Base-by-base conservation (phyloP, 345 rosid species). In the Citrus inodora region DNA sequence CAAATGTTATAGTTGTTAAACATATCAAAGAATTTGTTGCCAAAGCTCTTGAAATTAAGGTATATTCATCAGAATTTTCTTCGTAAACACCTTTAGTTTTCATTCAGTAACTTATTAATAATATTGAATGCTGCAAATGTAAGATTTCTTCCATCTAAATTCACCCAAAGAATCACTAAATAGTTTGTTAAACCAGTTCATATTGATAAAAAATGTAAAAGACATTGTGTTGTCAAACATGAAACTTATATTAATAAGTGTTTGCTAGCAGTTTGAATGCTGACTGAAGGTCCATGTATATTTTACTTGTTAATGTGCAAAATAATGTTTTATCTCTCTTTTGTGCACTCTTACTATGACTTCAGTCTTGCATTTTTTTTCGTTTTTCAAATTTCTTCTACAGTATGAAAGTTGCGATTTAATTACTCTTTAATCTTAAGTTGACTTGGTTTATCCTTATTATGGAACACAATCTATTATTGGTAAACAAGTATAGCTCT, bases 391-490 rank as follows among this genome's bases (percentile, higher is more conserved):
- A 46, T 46, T 58, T 38, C 68, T 60, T 40, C 27, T 17, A 60
- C 33, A 6, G 38, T 74, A 30, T 17, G 9, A 5, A 28, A 32
- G 3, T 56, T 55, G 16, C 6, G 46, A 55, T 30, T 71, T 71
- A 32, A 5, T 55, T 8, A 19, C 60, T 58, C 25, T 25, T 56
- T 9, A 33, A n/a, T 76, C 65, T 22, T 65, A 76, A 65, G 25
- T 74, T 76, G 63, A 64, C 71, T 27, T 27, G n/a, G 71, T 64
- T 76, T 65, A 64, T 65, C 48, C 11, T 21, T 32, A 33, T 76
- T 59, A 61, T 66, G 60, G 68, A 46, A 32, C 5, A 14, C 37
- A 30, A 76, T 3, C 13, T 19, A 19, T 4, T 25, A 27, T 73
- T 40, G 53, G 22, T 37, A 59, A 2, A 22, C 63, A 27, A 30